Base-by-base conservation (phyloP, 2,329 filamentous ascomycete genomes). In the Paramyrothecium roridum region DNA sequence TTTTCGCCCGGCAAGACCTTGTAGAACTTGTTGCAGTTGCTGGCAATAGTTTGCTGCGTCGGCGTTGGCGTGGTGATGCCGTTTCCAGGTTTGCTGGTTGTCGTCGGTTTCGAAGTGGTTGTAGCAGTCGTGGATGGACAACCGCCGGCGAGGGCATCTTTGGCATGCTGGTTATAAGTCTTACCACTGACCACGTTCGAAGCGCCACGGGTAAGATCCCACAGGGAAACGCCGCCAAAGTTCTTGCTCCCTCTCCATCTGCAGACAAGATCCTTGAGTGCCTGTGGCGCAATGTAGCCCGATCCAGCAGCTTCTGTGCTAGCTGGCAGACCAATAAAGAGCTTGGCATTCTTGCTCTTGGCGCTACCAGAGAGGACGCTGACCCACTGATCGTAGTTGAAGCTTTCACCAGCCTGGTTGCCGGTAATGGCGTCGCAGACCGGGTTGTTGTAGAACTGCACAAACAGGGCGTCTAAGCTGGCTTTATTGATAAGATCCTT, bases 371-470 rank as follows among this genome's bases (percentile, higher is more conserved):
- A 33, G 51, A 74, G 57, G 49, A 66, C 65, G 3, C 48, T 46
- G 54, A 61, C 65, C 73, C 73, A 76, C 26, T 59, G 58, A 46
- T 70, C 57, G 46, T 48, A 48, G 46, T 48, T 48, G 46, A 48
- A 48, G 46, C 21, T 48, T 20, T 48, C 46, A 48, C 46, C 46
- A 20, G 46, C n/a, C 46, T 16, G 19, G 46, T 48, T 48, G 21
- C 54, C 53, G 12, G 57, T 30, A 59, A 69, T 56, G 30, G 65
- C 62, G 30, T 66, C 63, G 61, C 70, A 73, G 49, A 46, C 53
- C 1, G 61, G 55, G 60, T 74, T 74, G 67, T 74, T 73, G 67
- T 73, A 75, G 65, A 74, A 76, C 61, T 75, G 72, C 54, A 76
- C 64, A 60, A 69, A 73, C 50, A 72, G 59, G 13, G 67, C 62